Conservation (phyloP, 2,329 filamentous ascomycete species). For the Geosmithia putterillii region DNA sequence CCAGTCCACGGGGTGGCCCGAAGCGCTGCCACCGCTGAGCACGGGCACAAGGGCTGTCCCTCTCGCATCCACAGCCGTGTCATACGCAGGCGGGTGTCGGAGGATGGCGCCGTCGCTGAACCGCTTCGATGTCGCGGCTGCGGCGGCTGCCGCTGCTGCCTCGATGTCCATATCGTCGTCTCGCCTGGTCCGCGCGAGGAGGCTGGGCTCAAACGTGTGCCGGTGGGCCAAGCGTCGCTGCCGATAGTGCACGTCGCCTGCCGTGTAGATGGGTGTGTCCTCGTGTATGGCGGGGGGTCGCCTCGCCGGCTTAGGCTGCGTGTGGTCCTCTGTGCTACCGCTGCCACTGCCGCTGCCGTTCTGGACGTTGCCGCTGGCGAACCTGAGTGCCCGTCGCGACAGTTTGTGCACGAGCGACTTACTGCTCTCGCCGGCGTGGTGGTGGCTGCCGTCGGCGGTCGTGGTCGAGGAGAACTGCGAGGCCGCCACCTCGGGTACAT, state of each 20-base stretch:
- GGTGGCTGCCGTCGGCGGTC: conserved; percentile 13
- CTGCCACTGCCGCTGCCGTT: no score
- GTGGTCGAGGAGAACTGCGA: conserved; percentile 42
- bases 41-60: not conserved
- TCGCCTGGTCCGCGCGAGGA: not conserved
- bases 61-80: not conserved
- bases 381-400: conserved; percentile 27
- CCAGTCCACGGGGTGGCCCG: conserved; percentile 35
- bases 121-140: not conserved
- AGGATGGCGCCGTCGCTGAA: not conserved
- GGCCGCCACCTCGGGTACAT: conserved; percentile 42
- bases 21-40: conserved; percentile 4
- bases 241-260: no score
- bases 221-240: conserved; percentile 6
- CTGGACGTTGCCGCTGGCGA: conserved; percentile 11
- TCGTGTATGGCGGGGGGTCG: no score
- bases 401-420: conserved; percentile 22
- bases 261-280: no score
- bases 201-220: conserved; percentile 6
- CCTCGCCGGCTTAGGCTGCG: no score
- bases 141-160: no score
- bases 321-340: no score
- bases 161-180: no score
- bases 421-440: not conserved
- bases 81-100: no score